Evolutionary conservation across 2,329 filamentous ascomycete genomes (phyloP), one percentile per base, ranked within the genome.

Genomic region (Chaetomium strumarium): DNA sequence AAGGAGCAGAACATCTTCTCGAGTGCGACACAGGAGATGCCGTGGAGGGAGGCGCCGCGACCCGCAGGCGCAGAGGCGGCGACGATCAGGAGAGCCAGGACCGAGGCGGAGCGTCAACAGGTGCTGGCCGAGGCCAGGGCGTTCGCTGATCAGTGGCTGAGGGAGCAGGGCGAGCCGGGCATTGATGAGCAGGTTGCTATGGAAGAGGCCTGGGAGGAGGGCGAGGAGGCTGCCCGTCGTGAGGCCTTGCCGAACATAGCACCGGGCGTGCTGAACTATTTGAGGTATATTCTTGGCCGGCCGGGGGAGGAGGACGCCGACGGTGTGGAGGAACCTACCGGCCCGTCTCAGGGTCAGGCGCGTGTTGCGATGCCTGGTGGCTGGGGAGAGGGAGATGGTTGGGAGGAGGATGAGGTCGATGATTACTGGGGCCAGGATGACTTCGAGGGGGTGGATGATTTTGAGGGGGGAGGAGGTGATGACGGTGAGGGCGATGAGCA

Each of bases 401-500:
- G 38, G 49, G 29, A 61, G 38, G 47, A 55, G 33, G 55, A 46
- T 37, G 38, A 65, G 59, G 53, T 69, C 62, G 42, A 62, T 57
- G 53, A 69, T 62, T 40, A 62, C 56, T 54, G 31, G 40, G 40
- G 40, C 19, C 19, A n/a, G 60, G 8, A 68, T 65, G 14, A 63
- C 53, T 51, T 69, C 71, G 91, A 49, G 46, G 34, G 66, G 56
- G n/a, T 66, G 59, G 7, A 67, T 66, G n/a, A 63, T 55, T 52
- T 69, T 71, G 91, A 96, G 62, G 91, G 95, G 54, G 90, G 95
- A 65, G 90, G 49, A 9, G 38, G 34, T 29, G 51, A 54, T 29
- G 45, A 54, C 7, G 47, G 51, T 19, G 52, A 50, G 10, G 52
- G 41, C 16, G 55, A 49, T 34, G 20, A 19, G 16, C 30, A 24